Evolutionary conservation across 176 grass and related monocot genomes (phyloP), one percentile per base, ranked within the genome.

Genomic region (Oryza glaberrima): DNA sequence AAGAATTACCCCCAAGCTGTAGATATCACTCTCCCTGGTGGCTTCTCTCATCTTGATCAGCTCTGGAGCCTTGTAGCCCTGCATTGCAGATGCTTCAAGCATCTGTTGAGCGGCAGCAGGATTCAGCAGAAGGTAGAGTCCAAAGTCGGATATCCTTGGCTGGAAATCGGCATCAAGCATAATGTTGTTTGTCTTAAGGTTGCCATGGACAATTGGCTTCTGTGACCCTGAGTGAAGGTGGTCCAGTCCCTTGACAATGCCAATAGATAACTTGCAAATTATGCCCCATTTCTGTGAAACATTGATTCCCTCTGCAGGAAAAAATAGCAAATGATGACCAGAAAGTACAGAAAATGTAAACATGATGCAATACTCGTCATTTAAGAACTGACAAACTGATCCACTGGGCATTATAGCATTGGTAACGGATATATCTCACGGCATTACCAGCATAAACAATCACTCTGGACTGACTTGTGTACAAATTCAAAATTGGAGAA

Each of bases 161-260:
- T 94, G 93, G 77, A 94, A 89, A 91, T 95, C 90, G n/a, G 85
- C 88, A 41, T 98, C 96, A 17, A 98, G 91, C 77, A 98, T 88
- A 44, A 98, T 85, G 44, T 98, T 98, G 52, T 94, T 98, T 16
- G 93, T 84, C 83, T 98, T 98, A 5, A 98, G 96, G 83, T 95
- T 95, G 65, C 96, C 96, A 63, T 98, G 96, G 40, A 95, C 73
- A 49, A 95, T 88, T 13, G 88, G 85, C 56, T 92, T 98, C 40
- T 81, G 89, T 44, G 89, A 82, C 23, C 85, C 86, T 47, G 86
- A 86, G 86, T 98, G 96, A 47, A 98, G 96, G 81, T 95, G 91
- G 79, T 92, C 93, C 44, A 98, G 85, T 75, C 96, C 96, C 85
- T 89, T 94, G 47, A 87, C 91, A 76, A 98, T 94, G 70, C 96